Percentiles rank a stretch among this genome's conserved stretches.
These are phyloP conservation scores for Rhypophila decipiens DNA, from an alignment of 495 filamentous ascomycete species.

Conservation along the genomic window DNA sequence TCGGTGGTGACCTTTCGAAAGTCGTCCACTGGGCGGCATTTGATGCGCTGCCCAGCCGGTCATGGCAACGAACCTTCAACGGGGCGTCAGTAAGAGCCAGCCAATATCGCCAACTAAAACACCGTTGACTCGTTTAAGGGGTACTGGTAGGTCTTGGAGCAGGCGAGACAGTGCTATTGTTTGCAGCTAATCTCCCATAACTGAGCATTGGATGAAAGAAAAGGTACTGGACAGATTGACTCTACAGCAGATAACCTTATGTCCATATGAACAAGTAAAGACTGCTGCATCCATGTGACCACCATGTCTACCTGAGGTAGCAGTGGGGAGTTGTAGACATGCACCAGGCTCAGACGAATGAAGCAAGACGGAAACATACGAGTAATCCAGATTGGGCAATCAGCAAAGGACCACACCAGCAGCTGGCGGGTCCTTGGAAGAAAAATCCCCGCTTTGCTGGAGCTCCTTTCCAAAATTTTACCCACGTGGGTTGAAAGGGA, in stretches of 20 bases:
- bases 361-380: conserved; percentile 13
- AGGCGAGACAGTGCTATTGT: no score
- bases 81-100: conserved; percentile 28
- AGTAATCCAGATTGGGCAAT: conserved; percentile 22
- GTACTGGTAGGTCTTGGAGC: not conserved
- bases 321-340: no score
- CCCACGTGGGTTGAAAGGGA: not conserved
- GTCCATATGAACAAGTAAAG: no score
- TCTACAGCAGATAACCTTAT: not conserved
- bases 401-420: conserved; percentile 24
- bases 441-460: not conserved
- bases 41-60: conserved; percentile 46
- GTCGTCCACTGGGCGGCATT: conserved; percentile 21
- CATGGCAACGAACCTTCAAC: conserved; percentile 42
- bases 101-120: no score
- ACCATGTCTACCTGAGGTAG: no score
- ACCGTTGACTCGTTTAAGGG: not conserved
- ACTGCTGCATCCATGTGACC: no score
- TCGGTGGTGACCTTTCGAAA: conserved; percentile 40
- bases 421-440: conserved; percentile 23
- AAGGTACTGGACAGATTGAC: not conserved
- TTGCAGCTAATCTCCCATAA: no score
- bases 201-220: no score
- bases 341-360: not conserved
- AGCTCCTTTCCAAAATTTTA: not conserved